Evolutionary conservation across 805 yeast genomes (phyloP).

Genomic region (Suhomyces kilbournensis): DNA sequence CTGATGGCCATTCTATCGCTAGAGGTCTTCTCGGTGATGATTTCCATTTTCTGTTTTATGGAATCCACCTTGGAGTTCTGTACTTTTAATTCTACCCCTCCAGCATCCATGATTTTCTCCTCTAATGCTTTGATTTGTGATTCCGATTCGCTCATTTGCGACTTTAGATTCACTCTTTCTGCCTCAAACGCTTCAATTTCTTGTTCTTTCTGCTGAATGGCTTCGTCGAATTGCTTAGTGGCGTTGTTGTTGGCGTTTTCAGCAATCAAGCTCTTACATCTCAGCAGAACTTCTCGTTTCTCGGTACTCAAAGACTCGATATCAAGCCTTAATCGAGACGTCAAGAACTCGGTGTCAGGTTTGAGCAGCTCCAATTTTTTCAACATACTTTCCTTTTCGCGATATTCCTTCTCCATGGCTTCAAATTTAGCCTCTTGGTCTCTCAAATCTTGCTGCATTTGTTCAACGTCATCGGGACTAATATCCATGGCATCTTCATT

Average conservation of each 20-base stretch:
- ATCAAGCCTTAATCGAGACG: slow-evolving; percentile 61
- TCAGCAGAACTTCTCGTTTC: slow-evolving; percentile 42
- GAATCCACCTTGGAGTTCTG: slow-evolving; percentile 84
- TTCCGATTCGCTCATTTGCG: slow-evolving; percentile 55
- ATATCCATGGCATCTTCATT: slow-evolving; percentile 28
- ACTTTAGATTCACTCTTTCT: slow-evolving; percentile 37
- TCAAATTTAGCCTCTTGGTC: slow-evolving; percentile 55
- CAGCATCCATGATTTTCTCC: slow-evolving; percentile 80
- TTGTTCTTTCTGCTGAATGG: slow-evolving; percentile 32
- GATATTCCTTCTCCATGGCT: slow-evolving; percentile 46
- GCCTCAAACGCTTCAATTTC: slow-evolving; percentile 16
- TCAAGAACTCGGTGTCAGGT: slow-evolving; percentile 64
- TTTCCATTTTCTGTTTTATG: slow-evolving; percentile 60
- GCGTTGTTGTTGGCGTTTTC: slow-evolving; percentile 32
- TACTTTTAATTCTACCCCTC: slow-evolving; percentile 79
- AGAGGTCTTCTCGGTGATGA: slow-evolving; percentile 53
- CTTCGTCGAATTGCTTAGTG: slow-evolving; percentile 32
- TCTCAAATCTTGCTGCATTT: slow-evolving; percentile 50
- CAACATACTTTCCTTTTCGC: slow-evolving; percentile 60
- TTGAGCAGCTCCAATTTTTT: slow-evolving; percentile 57
- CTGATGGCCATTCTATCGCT: slow-evolving; percentile 54
- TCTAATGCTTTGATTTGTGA: slow-evolving; percentile 58
- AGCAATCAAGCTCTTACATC: slow-evolving; percentile 40
- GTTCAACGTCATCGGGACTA: slow-evolving; percentile 54
- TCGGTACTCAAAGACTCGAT: slow-evolving; percentile 59